Evolutionary conservation across 2,329 filamentous ascomycete species (phyloP), one percentile per base, ranked within the genome.

Genomic region (Penicillium sp.): DNA sequence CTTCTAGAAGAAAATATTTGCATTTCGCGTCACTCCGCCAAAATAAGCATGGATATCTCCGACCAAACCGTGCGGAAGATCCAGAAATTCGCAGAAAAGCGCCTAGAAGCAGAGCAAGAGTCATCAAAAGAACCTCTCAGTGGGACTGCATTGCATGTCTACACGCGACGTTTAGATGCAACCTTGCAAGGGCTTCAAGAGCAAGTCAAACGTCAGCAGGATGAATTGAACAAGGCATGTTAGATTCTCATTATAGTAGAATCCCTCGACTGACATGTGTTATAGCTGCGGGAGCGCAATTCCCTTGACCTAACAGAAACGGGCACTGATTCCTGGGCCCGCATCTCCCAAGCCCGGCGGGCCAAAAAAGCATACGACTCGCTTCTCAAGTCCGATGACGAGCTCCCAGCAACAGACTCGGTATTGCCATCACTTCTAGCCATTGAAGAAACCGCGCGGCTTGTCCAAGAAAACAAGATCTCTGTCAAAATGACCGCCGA

Each of bases 381-480:
- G 15, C 71, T 88, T 41, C 77, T 80, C 12, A 71, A 77, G 38
- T 75, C 77, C 13, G 76, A 82, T 45, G 83, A 84, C 8, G 81
- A 81, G 57, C 71, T 91, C 21, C 87, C 87, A 3, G 74, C 76
- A 22, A 72, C 80, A 9, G 79, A 77, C 43, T 91, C 87, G 19
- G 75, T 83, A 6, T 68, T 93, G 6, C 85, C 87, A 3, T 80
- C 83, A 6, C 73, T 94, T 4, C 65, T 93, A 35, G 86, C 87
- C 6, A 69, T 88, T 47, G 81, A 84, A 45, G 81, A 79, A 59
- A 82, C 84, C 3, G 77, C 83, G 51, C 75, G 78, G 49, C 82
- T 81, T 15, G 78, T 86, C 43, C 67, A 75, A 52, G 82, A 87
- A 57, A 84, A 82, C 17, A 81, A 79, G 56, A 69, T 72, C 19